phyloP scores from a whole-genome alignment of 1,284 basidiomycete genomes.

The Irpex rosettiformis region DNA sequence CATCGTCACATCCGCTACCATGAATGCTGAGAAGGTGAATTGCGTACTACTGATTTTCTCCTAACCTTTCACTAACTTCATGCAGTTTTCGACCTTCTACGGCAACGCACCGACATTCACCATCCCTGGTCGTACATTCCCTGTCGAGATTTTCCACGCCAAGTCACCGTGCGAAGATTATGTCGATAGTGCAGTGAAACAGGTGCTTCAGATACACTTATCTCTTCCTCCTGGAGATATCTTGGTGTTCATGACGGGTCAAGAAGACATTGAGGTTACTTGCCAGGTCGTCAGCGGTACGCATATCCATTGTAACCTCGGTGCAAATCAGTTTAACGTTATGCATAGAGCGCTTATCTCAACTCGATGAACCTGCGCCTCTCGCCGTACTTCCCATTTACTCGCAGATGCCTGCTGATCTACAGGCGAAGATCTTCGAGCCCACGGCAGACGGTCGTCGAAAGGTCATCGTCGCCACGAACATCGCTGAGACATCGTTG shows the following conservation, averaged over 20 bases:
- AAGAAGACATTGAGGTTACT: conserved; percentile 97
- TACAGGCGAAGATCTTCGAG: conserved; percentile 98
- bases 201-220: conserved; percentile 94
- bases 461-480: conserved; percentile 98
- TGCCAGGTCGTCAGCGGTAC: conserved; percentile 89
- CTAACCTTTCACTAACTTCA: neutral
- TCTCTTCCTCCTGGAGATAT: conserved; percentile 95
- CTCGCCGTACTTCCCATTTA: conserved; percentile 95
- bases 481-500: conserved; percentile 98
- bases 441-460: conserved; percentile 91
- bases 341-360: conserved; percentile 77
- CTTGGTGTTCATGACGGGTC: conserved; percentile 99
- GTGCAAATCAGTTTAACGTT: conserved; percentile 23
- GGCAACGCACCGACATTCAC: conserved; percentile 95
- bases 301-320: no score
- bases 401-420: conserved; percentile 98
- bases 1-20: conserved; percentile 97
- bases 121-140: conserved; percentile 98
- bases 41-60: neutral
- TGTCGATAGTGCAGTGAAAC: conserved; percentile 96
- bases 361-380: conserved; percentile 86
- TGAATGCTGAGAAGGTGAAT: conserved; percentile 94
- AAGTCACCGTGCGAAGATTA: conserved; percentile 99
- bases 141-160: conserved; percentile 93
- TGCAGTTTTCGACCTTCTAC: conserved; percentile 90